Evolutionary conservation across 805 yeast genomes (phyloP), one percentile per base, ranked within the genome.

Genomic region (Allodekkera sacchari): DNA sequence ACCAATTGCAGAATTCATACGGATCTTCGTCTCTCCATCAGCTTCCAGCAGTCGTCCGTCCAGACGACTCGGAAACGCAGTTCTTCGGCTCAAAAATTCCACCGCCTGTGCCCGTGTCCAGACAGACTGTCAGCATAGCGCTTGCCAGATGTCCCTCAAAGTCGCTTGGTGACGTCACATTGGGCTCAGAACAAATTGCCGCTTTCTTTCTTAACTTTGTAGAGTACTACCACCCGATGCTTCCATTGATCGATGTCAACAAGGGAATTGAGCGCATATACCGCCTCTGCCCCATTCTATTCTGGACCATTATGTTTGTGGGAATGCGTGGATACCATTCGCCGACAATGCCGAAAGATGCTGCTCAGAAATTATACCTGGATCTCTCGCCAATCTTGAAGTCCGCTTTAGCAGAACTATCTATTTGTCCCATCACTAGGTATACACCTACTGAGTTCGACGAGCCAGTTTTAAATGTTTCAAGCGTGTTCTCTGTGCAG

Each of bases 401-500:
- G 49, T 72, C 81, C 3, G 74, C 84, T 3, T 59, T 88, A 28
- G 87, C 94, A 1, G 96, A 87, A 45, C 78, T 88, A 31, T 80
- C 94, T 28, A 87, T 88, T 13, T 76, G 89, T 7, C 96, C 97
- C 3, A 84, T 88, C 31, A 80, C 94, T 4, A 63, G 95, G 40
- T 83, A 81, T 48, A 73, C 77, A 16, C 92, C 94, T 3, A 67
- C 78, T 2, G 92, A 78, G 43, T 73, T 70, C 31, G 88, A 80
- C 42, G 88, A 80, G 43, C 94, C 95, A 1, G 71, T 83, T 9
- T 63, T 84, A 48, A 88, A 88, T 45, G 89, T 87, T 2, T 83
- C 95, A 4, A 80, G 94, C 15, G 96, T 89, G 0, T 89, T 80
- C 50, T 82, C 95, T 0, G 96, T 89, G 1, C 98, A 89, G 53